Conservation (phyloP, 495 filamentous ascomycete genomes). For the Xylaria palmicola region DNA sequence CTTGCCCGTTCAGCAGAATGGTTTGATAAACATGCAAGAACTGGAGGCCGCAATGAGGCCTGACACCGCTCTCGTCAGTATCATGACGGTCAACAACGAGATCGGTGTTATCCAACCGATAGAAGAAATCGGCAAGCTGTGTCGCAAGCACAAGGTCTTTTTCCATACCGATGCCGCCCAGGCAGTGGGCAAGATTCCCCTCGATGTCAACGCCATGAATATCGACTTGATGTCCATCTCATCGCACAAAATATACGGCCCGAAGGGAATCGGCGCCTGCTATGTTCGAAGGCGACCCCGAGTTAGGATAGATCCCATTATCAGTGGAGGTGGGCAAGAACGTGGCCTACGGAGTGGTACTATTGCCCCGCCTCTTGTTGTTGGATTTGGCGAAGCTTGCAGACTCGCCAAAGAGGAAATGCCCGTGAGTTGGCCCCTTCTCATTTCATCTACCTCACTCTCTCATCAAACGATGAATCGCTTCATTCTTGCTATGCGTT, state of each 20-base stretch:
- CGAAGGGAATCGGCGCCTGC: slow-evolving; percentile 95
- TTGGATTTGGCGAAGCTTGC: slow-evolving; percentile 95
- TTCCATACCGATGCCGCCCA: slow-evolving; percentile 99
- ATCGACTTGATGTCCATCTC: slow-evolving; percentile 98
- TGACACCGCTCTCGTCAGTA: slow-evolving; percentile 87
- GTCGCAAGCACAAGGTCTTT: slow-evolving; percentile 88
- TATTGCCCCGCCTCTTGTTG: slow-evolving; percentile 80
- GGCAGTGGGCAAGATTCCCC: slow-evolving; percentile 93
- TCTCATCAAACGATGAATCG: slow-evolving; percentile 58
- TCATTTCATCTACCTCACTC: not conserved
- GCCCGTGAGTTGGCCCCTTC: slow-evolving; percentile 58
- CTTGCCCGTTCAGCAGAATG: slow-evolving; percentile 81
- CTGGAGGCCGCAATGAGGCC: slow-evolving; percentile 89
- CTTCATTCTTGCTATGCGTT: slow-evolving; percentile 37
- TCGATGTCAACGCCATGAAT: slow-evolving; percentile 96
- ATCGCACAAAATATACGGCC: slow-evolving; percentile 98
- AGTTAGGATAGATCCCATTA: slow-evolving; percentile 93
- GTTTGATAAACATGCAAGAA: slow-evolving; percentile 78
- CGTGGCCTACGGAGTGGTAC: slow-evolving; percentile 91
- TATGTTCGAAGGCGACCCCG: slow-evolving; percentile 88
- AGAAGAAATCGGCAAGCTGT: slow-evolving; percentile 89
- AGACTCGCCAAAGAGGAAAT: slow-evolving; percentile 87
- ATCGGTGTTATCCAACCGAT: slow-evolving; percentile 97
- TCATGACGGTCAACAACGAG: slow-evolving; percentile 99
- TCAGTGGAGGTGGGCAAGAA: slow-evolving; percentile 95